phyloP scores from a whole-genome alignment of 2,329 filamentous ascomycete genomes.

The Aureobasidium sp. region DNA sequence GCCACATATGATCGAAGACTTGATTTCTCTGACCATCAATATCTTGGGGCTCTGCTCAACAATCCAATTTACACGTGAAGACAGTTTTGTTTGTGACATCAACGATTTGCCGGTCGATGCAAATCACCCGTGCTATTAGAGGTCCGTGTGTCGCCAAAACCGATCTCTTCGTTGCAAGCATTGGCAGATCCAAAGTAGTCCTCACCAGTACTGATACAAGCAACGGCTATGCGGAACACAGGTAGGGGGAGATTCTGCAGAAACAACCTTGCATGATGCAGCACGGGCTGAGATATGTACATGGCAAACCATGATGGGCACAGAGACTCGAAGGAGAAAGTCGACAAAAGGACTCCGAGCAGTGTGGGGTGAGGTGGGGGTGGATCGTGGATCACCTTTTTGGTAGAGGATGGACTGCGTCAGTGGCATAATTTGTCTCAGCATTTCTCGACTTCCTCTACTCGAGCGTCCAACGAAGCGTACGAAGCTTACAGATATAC shows the following conservation, averaged over 20 bases:
- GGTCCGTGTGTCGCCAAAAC: neutral
- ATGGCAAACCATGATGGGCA: neutral
- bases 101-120: conserved; percentile 5
- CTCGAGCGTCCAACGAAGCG: neutral
- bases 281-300: neutral
- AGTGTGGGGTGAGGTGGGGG: conserved; percentile 5
- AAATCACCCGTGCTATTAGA: neutral
- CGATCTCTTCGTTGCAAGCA: neutral
- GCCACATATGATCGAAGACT: neutral
- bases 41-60: conserved; percentile 4
- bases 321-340: neutral
- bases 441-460: neutral
- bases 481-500: neutral
- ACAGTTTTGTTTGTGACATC: neutral
- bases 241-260: neutral
- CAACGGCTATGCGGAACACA: neutral
- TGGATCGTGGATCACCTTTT: neutral
- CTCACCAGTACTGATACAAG: neutral
- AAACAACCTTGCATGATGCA: neutral
- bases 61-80: neutral
- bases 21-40: neutral
- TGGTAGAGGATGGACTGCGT: neutral
- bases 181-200: neutral
- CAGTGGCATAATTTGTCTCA: conserved; percentile 7
- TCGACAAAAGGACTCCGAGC: neutral